Conservation (phyloP, 805 yeast genomes). For the Candida sithepensis region DNA sequence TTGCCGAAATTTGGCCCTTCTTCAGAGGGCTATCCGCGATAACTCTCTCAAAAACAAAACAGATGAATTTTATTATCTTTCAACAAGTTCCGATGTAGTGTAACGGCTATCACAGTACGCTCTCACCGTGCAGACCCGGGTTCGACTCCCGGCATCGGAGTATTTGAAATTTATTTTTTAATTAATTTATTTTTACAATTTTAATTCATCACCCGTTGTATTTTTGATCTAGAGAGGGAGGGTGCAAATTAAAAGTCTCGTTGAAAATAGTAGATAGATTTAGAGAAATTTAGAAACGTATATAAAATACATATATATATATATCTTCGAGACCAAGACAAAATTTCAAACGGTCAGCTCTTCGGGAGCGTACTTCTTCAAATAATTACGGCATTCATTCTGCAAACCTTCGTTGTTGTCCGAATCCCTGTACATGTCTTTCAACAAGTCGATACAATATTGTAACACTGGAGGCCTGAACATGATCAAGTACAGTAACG, state of each 20-base stretch:
- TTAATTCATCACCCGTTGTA: not conserved
- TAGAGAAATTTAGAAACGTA: not conserved
- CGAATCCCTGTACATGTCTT: conserved; percentile 40
- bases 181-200: conserved; percentile 6
- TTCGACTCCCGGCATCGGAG: conserved; percentile 40
- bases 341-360: not conserved
- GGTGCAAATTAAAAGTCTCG: too few relatives aligned
- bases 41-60: too few relatives aligned
- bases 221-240: too few relatives aligned
- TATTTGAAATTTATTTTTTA: not conserved
- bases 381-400: conserved; percentile 42
- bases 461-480: conserved; percentile 81
- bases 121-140: conserved; percentile 41
- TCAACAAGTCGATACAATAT: conserved; percentile 46
- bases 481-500: conserved; percentile 80
- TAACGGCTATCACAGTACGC: conserved; percentile 39
- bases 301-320: not conserved
- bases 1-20: too few relatives aligned
- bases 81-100: conserved; percentile 41
- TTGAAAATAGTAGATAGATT: not conserved
- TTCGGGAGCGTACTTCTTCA: conserved; percentile 42
- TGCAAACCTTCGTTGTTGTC: conserved; percentile 44
- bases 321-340: not conserved
- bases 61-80: too few relatives aligned
- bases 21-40: too few relatives aligned